Evolutionary conservation across 176 grass and related monocot species (phyloP).

Genomic region (Triticum dicoccoides): DNA sequence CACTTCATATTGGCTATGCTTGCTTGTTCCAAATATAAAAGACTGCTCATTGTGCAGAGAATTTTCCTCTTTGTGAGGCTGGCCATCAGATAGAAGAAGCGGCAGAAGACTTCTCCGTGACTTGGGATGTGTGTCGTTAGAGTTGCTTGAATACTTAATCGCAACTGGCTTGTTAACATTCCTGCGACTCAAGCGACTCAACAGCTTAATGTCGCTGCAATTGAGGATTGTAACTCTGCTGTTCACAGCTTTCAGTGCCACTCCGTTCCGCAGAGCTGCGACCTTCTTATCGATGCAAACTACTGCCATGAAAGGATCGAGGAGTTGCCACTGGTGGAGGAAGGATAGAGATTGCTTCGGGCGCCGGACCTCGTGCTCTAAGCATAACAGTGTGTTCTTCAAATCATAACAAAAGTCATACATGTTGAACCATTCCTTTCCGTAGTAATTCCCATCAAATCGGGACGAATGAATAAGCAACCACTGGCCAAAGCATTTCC

Average conservation of each 20-base stretch:
- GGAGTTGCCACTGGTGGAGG: slow-evolving; percentile 58
- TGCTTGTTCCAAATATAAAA: slow-evolving; percentile 28
- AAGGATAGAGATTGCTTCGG: slow-evolving; percentile 43
- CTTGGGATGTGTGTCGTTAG: background rate
- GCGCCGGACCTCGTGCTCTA: slow-evolving; percentile 47
- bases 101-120: slow-evolving; percentile 53
- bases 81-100: slow-evolving; percentile 23
- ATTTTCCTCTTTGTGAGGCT: slow-evolving; percentile 18
- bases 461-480: slow-evolving; percentile 32
- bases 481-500: slow-evolving; percentile 69
- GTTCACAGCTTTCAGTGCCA: slow-evolving; percentile 62
- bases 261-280: slow-evolving; percentile 38
- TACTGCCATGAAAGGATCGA: slow-evolving; percentile 81
- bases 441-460: slow-evolving; percentile 39
- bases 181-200: slow-evolving; percentile 25
- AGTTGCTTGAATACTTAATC: slow-evolving; percentile 8
- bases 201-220: slow-evolving; percentile 8
- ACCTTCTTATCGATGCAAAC: slow-evolving; percentile 60
- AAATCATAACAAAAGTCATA: slow-evolving; percentile 67
- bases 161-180: slow-evolving; percentile 16
- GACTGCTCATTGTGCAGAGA: background rate
- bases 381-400: slow-evolving; percentile 42
- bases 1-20: background rate
- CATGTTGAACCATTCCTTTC: slow-evolving; percentile 53
- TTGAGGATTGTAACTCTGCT: slow-evolving; percentile 44